These are phyloP conservation scores for Luffa aegyptiaca DNA, from an alignment of 306 rosid genomes.

Conservation along the genomic window DNA sequence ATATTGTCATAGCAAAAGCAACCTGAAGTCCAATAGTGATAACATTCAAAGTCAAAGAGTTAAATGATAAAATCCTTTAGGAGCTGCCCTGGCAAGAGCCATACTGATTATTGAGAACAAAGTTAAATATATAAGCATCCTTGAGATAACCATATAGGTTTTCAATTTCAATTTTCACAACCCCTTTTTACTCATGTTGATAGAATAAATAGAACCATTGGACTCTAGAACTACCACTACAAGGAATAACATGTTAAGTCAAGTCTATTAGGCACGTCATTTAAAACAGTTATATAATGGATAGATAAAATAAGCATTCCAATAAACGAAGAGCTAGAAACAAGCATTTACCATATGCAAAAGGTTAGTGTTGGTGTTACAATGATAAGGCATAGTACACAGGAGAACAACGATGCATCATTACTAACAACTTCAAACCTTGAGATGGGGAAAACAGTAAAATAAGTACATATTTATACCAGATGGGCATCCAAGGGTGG, in stretches of 20 bases:
- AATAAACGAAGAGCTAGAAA: not conserved
- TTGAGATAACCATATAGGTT: not conserved
- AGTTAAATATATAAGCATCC: not conserved
- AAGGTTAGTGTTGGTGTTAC: not conserved
- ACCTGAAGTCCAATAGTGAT: slow-evolving; percentile 38
- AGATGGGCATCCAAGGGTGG: slow-evolving; percentile 94
- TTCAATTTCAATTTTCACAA: not conserved
- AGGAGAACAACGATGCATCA: not conserved
- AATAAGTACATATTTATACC: slow-evolving; percentile 28
- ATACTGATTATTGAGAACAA: not conserved
- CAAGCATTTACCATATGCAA: not conserved
- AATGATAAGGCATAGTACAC: not conserved
- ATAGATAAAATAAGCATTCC: not conserved
- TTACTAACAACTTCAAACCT: not conserved
- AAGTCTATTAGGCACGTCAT: not conserved
- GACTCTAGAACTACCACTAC: not conserved
- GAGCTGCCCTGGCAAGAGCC: not conserved
- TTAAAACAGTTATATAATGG: not conserved
- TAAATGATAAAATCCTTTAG: not conserved
- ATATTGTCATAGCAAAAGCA: slow-evolving; percentile 95
- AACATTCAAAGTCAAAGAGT: slow-evolving; percentile 12
- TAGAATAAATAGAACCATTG: not conserved
- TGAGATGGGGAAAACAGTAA: not conserved
- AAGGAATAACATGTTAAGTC: not conserved
- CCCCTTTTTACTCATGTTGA: not conserved